phyloP scores from a whole-genome alignment of 1,284 basidiomycete genomes.

The Ustilago trichophora region DNA sequence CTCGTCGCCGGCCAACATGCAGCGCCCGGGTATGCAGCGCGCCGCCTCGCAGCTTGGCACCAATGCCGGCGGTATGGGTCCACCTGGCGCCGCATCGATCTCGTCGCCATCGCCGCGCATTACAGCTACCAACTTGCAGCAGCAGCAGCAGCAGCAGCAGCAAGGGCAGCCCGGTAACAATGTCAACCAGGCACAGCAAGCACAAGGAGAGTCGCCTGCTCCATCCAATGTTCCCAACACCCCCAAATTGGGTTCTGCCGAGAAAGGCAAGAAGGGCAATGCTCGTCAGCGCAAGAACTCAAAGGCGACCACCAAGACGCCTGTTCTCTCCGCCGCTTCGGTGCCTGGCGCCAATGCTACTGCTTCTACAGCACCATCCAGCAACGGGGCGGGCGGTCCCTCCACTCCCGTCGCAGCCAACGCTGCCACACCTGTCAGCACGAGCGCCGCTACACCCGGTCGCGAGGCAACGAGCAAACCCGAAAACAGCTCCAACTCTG shows the following conservation, averaged over 20 bases:
- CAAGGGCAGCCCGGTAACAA: slow-evolving; percentile 22
- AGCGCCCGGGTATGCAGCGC: slow-evolving; percentile 47
- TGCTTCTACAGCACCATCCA: slow-evolving; percentile 16
- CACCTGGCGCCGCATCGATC: slow-evolving; percentile 42
- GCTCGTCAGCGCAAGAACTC: slow-evolving; percentile 43
- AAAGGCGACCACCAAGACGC: slow-evolving; percentile 51
- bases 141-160: slow-evolving; percentile 23
- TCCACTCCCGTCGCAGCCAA: slow-evolving; percentile 40
- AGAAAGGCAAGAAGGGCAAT: slow-evolving; percentile 56
- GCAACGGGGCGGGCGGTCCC: slow-evolving; percentile 25
- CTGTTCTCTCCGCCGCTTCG: slow-evolving; percentile 40
- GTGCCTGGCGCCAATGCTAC: slow-evolving; percentile 34
- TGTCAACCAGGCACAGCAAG: slow-evolving; percentile 4
- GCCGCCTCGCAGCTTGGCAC: slow-evolving; percentile 25
- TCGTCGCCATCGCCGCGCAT: slow-evolving; percentile 48
- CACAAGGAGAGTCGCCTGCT: slow-evolving; percentile 26
- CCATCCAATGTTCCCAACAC: slow-evolving; percentile 43
- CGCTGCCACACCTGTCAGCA: slow-evolving; percentile 44
- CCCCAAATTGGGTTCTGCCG: slow-evolving; percentile 47
- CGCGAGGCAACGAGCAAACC: slow-evolving; percentile 26
- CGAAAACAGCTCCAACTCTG: slow-evolving; percentile 6
- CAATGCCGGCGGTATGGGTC: slow-evolving; percentile 52
- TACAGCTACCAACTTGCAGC: slow-evolving; percentile 20
- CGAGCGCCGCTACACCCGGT: slow-evolving; percentile 46
- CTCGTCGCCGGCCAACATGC: slow-evolving; percentile 46